phyloP scores from a whole-genome alignment of 768 basidiomycete genomes.

The Lentinula guzmanii region DNA sequence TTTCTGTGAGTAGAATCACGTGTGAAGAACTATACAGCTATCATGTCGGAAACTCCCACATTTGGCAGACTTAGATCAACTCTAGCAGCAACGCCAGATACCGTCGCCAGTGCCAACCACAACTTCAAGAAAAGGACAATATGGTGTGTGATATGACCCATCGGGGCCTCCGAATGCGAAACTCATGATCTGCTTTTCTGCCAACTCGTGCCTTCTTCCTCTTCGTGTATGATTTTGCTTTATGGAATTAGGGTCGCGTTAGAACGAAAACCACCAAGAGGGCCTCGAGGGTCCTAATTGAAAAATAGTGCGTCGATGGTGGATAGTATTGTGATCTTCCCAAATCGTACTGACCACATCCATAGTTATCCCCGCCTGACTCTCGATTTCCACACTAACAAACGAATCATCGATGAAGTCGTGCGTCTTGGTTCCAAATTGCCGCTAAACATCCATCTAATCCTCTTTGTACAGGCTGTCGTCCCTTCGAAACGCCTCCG shows the following conservation, averaged over 20 bases:
- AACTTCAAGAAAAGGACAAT: conserved; percentile 10
- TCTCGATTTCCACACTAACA: conserved; percentile 99
- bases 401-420: conserved; percentile 97
- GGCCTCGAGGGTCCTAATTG: conserved; percentile 97
- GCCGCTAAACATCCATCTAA: background rate
- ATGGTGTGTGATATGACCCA: conserved; percentile 11
- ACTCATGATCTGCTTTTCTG: background rate
- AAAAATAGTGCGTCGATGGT: conserved; percentile 81
- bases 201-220: background rate
- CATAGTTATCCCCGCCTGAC: conserved; percentile 95
- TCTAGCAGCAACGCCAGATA: background rate
- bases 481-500: conserved; percentile 98
- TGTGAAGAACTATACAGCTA: conserved; percentile 6
- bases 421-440: conserved; percentile 38
- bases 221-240: background rate
- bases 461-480: conserved; percentile 48
- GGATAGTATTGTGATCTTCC: background rate
- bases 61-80: background rate
- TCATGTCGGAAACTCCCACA: background rate
- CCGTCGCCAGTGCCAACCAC: background rate
- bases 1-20: background rate
- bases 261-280: conserved; percentile 99
- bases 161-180: background rate
- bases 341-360: background rate
- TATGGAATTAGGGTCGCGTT: conserved; percentile 78